Conservation (phyloP, 2,329 filamentous ascomycete genomes). For the Pseudocercospora fijiensis region DNA sequence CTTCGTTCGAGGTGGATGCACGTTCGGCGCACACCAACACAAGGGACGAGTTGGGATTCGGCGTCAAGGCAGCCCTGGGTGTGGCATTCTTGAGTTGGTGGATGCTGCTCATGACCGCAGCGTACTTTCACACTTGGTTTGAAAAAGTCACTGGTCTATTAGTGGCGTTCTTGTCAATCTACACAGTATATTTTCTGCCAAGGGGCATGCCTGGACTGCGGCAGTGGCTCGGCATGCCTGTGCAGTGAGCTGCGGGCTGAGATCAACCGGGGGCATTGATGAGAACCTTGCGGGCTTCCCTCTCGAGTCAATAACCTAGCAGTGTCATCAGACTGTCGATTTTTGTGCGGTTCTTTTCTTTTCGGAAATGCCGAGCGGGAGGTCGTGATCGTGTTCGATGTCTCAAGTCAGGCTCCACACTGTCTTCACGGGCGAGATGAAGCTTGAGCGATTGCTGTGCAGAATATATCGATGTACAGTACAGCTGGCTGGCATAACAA, state of each 20-base stretch:
- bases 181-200: slow-evolving; percentile 50
- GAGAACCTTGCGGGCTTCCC: not conserved
- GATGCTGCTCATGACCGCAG: slow-evolving; percentile 98
- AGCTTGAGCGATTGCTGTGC: not conserved
- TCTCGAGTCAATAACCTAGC: not conserved
- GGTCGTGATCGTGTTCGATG: not conserved
- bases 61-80: slow-evolving; percentile 54
- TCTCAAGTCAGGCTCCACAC: not conserved
- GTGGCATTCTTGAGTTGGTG: slow-evolving; percentile 76
- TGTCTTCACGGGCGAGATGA: not conserved
- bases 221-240: slow-evolving; percentile 48
- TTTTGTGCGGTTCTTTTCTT: not conserved
- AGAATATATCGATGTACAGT: not conserved
- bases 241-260: not conserved
- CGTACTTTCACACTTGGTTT: slow-evolving; percentile 98
- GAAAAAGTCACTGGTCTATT: slow-evolving; percentile 69
- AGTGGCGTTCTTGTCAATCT: slow-evolving; percentile 49
- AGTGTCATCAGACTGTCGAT: not conserved
- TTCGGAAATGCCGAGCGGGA: not conserved
- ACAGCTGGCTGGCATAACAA: not conserved
- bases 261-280: not conserved
- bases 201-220: slow-evolving; percentile 46
- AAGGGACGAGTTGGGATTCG: slow-evolving; percentile 41
- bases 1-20: slow-evolving; percentile 44
- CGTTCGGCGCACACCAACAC: slow-evolving; percentile 41